Conservation (phyloP, 306 rosid genomes). For the Clitoria ternatea region DNA sequence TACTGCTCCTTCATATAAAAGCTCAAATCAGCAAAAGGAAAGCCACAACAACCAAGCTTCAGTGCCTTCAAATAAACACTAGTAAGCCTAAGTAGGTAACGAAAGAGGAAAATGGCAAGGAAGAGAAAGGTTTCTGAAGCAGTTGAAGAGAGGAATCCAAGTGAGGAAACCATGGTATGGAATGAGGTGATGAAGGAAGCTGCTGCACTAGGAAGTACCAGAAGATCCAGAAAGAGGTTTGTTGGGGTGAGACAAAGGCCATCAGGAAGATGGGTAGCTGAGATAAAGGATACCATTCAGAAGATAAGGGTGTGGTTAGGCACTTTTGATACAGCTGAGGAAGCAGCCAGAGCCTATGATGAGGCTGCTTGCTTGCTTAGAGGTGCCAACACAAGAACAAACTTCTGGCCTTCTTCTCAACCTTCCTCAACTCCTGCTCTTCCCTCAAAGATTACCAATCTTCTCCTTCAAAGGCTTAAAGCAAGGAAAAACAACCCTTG, state of each 20-base stretch:
- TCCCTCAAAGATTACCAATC: conserved; percentile 71
- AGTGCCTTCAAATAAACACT: not conserved
- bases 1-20: not conserved
- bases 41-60: conserved; percentile 8
- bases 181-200: conserved; percentile 59
- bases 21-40: not conserved
- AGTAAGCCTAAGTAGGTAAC: not conserved
- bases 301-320: conserved; percentile 90
- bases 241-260: conserved; percentile 86
- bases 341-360: conserved; percentile 90
- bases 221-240: conserved; percentile 54
- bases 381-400: conserved; percentile 75
- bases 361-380: conserved; percentile 85
- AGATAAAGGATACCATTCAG: conserved; percentile 80
- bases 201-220: conserved; percentile 30
- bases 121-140: conserved; percentile 52
- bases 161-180: conserved; percentile 43
- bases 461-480: conserved; percentile 72
- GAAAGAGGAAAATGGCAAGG: conserved; percentile 49
- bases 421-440: conserved; percentile 55
- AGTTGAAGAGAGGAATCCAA: conserved; percentile 30
- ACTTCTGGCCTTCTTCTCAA: conserved; percentile 65
- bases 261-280: conserved; percentile 90
- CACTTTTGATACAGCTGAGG: conserved; percentile 82
- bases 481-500: conserved; percentile 41